phyloP scores from a whole-genome alignment of 1,139 yeast species.

The Eremothecium sinecaudum region DNA sequence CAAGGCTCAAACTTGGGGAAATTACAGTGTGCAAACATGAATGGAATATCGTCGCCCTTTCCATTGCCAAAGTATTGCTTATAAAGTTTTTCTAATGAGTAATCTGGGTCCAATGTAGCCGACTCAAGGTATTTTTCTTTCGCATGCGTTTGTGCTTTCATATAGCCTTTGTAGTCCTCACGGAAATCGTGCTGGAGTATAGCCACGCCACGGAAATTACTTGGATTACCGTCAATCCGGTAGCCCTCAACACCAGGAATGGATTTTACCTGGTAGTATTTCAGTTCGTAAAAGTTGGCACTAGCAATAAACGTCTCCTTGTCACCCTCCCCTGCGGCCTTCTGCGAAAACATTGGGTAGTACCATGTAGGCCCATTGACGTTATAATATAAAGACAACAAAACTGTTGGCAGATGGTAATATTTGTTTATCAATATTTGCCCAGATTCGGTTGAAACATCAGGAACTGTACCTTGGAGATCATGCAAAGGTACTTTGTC shows the following conservation, averaged over 20 bases:
- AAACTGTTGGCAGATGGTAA: conserved; percentile 52
- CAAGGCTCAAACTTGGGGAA: conserved; percentile 29
- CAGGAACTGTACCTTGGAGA: conserved; percentile 63
- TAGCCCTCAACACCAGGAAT: conserved; percentile 29
- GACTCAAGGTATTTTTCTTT: conserved; percentile 10
- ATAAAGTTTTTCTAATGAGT: conserved; percentile 19
- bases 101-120: conserved; percentile 17
- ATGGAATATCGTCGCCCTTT: conserved; percentile 15
- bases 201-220: conserved; percentile 27
- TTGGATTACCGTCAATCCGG: conserved; percentile 14
- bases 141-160: conserved; percentile 16
- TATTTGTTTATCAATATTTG: conserved; percentile 63
- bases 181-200: conserved; percentile 29
- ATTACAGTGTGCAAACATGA: conserved; percentile 29
- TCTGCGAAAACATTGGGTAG: conserved; percentile 79
- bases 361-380: conserved; percentile 68
- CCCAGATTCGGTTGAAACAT: conserved; percentile 75
- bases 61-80: conserved; percentile 17
- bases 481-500: conserved; percentile 53
- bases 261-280: conserved; percentile 59
- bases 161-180: conserved; percentile 23
- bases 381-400: conserved; percentile 69
- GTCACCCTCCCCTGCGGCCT: conserved; percentile 84
- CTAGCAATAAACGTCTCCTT: conserved; percentile 84
- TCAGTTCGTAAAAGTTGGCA: conserved; percentile 50